Evolutionary conservation across 257 asterid genomes (phyloP), one percentile per base, ranked within the genome.

Genomic region (Eustoma russellianum): DNA sequence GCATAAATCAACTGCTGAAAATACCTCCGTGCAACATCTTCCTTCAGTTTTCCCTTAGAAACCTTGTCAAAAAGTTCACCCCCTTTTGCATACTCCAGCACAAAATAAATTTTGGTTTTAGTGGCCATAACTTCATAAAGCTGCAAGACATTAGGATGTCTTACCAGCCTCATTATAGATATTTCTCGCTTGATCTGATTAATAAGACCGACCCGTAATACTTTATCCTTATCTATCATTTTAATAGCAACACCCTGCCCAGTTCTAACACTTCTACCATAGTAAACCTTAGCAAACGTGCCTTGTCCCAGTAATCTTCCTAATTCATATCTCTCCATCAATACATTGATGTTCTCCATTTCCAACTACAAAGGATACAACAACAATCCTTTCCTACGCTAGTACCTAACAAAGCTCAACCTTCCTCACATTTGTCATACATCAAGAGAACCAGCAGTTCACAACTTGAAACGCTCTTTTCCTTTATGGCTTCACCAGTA

Each of bases 271-370:
- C 79, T 75, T 60, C 85, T 75, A 3, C 83, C 97, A 47, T 68
- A 94, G 71, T 83, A 64, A 15, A 88, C 97, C 79, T 85, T 85
- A 16, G 97, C 95, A 50, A 81, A 85, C 65, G 82, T 76, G 17
- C 95, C 97, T 71, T 89, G 95, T 46, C 97, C 97, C 16, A 89
- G 79, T 71, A 83, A 45, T 73, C 81, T 85, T 64, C 95, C 94
- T 55, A 89, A 34, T 75, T 83, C 94, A 30, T 81, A 89, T 54
- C 68, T 70, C 41, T 77, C 66, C 93, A 89, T 77, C 74, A 86
- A 54, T 2, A 74, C 48, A 33, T 70, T 55, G 41, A 80, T 79
- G 62, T 80, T 71, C 48, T 80, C 94, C 95, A 85, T 88, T 57
- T 15, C 57, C n/a, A 48, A 12, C 56, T 49, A 48, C 33, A 14